These are phyloP conservation scores for Aspergillus bertholletiae DNA, from an alignment of 495 filamentous ascomycete genomes.

Conservation along the genomic window DNA sequence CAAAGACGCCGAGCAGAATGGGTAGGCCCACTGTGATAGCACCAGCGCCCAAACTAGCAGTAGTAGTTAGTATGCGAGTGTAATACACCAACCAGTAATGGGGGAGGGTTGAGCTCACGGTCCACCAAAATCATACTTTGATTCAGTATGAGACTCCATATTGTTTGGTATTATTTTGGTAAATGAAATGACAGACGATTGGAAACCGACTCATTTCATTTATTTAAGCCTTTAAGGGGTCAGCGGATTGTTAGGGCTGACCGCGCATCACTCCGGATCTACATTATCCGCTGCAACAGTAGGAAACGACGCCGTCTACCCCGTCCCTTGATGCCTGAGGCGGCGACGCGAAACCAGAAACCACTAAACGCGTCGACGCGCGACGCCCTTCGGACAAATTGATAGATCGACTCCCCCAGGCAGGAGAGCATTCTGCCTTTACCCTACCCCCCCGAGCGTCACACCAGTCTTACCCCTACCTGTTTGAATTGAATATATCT, in stretches of 20 bases:
- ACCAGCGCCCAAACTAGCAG: slow-evolving; percentile 59
- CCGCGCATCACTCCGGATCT: neutral
- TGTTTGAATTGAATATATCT: slow-evolving; percentile 9
- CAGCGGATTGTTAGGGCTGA: neutral
- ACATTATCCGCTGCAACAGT: neutral
- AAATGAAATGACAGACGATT: neutral
- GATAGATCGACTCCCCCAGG: slow-evolving; percentile 14
- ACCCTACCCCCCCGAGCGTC: neutral
- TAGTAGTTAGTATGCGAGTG: neutral
- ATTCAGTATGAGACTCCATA: neutral
- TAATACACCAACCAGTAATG: neutral
- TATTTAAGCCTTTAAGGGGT: neutral
- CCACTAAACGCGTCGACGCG: slow-evolving; percentile 46
- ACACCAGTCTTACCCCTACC: slow-evolving; percentile 11
- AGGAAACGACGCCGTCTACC: too few relatives aligned
- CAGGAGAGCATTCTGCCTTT: too few relatives aligned
- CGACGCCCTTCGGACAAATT: slow-evolving; percentile 8
- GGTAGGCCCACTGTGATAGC: slow-evolving; percentile 68
- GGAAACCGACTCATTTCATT: neutral
- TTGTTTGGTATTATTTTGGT: neutral
- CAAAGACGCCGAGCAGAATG: slow-evolving; percentile 61
- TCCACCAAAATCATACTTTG: slow-evolving; percentile 4
- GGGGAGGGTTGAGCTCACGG: neutral
- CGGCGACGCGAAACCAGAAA: slow-evolving; percentile 3
- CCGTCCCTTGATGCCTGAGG: neutral